phyloP scores from a whole-genome alignment of 495 filamentous ascomycete species.

The Penicillium macrosclerotiorum region DNA sequence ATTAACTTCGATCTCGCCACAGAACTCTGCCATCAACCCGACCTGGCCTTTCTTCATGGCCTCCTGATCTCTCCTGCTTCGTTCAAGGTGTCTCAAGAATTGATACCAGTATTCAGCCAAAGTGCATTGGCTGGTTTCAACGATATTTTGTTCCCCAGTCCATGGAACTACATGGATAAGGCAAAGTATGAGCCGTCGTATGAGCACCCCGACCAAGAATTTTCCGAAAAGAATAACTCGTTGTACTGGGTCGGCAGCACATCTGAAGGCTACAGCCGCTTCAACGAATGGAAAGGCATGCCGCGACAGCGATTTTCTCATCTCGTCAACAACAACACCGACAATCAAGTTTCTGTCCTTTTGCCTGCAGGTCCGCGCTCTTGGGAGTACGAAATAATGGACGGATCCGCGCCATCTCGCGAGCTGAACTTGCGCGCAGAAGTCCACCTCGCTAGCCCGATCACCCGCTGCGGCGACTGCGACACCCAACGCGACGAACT shows the following conservation, averaged over 20 bases:
- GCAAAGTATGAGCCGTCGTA: constrained; percentile 37
- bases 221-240: constrained; percentile 39
- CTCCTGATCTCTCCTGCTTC: constrained; percentile 64
- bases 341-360: constrained; percentile 40
- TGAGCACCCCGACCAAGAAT: constrained; percentile 39
- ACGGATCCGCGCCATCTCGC: constrained; percentile 28
- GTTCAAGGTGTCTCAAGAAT: constrained; percentile 57
- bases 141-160: constrained; percentile 47
- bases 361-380: constrained; percentile 29
- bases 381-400: constrained; percentile 40
- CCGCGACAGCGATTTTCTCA: constrained; percentile 57
- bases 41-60: constrained; percentile 70
- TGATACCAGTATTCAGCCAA: constrained; percentile 73
- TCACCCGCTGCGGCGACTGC: constrained; percentile 59
- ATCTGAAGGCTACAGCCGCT: constrained; percentile 54
- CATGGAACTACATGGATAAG: constrained; percentile 53
- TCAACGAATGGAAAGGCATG: constrained; percentile 58
- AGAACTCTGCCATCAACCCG: constrained; percentile 76
- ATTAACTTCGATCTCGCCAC: constrained; percentile 61
- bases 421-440: constrained; percentile 35
- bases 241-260: constrained; percentile 56
- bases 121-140: constrained; percentile 60
- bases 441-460: constrained; percentile 47
- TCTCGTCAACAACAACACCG: constrained; percentile 52
- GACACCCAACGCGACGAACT: constrained; percentile 51